phyloP scores from a whole-genome alignment of 495 filamentous ascomycete species.

The Penicillium taxi region DNA sequence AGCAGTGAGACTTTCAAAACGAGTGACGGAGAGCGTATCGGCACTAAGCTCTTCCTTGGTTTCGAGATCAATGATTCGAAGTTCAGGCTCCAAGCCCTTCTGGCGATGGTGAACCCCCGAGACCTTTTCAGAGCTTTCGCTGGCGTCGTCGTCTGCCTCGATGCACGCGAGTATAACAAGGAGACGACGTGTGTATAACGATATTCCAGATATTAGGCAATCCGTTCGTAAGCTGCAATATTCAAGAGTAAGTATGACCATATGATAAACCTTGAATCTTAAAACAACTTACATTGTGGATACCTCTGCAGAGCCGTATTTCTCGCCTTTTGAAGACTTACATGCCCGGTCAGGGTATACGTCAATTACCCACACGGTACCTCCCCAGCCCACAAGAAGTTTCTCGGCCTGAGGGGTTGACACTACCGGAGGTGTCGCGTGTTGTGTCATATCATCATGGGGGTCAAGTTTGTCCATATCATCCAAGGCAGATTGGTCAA shows the following conservation, averaged over 20 bases:
- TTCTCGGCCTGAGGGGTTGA: conserved; percentile 54
- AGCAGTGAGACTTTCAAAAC: conserved; percentile 77
- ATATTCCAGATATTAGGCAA: conserved; percentile 94
- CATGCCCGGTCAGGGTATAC: conserved; percentile 71
- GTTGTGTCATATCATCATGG: conserved; percentile 25
- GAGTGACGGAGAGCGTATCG: conserved; percentile 71
- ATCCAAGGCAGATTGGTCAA: conserved; percentile 71
- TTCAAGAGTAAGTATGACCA: conserved; percentile 5
- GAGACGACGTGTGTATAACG: conserved; percentile 87
- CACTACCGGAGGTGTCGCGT: conserved; percentile 10
- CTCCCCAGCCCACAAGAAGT: conserved; percentile 88
- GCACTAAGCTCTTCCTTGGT: conserved; percentile 74
- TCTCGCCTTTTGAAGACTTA: conserved; percentile 62
- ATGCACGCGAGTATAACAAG: conserved; percentile 87
- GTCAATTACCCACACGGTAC: conserved; percentile 90
- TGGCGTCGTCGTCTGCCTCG: conserved; percentile 55
- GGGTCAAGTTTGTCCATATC: conserved; percentile 47
- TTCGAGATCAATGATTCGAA: conserved; percentile 80
- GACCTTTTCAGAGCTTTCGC: conserved; percentile 26
- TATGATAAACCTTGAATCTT: no score
- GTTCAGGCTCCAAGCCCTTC: conserved; percentile 74
- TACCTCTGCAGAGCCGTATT: conserved; percentile 75
- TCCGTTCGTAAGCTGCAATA: conserved; percentile 72
- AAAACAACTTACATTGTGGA: conserved; percentile 71
- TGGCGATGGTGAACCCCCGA: conserved; percentile 53